phyloP scores from a whole-genome alignment of 192 early-diverging fungal species.

The Allomyces arbusculus region DNA sequence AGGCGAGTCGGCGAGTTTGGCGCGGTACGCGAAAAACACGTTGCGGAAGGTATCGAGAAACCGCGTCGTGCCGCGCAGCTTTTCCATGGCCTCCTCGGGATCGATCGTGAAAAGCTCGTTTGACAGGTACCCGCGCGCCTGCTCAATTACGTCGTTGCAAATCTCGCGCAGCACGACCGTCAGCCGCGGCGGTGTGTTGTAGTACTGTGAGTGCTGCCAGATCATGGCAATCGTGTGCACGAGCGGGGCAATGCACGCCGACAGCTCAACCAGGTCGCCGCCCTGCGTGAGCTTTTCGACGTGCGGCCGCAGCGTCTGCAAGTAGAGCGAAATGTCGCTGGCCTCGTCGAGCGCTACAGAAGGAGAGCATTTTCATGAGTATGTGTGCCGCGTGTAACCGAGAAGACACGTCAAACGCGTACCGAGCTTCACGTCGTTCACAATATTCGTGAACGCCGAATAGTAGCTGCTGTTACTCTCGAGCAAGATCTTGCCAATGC shows the following conservation, averaged over 20 bases:
- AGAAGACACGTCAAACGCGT: slow-evolving; percentile 7
- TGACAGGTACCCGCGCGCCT: slow-evolving; percentile 32
- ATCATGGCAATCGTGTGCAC: slow-evolving; percentile 30
- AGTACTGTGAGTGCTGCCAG: slow-evolving; percentile 32
- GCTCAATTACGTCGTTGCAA: slow-evolving; percentile 45
- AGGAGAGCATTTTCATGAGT: not conserved
- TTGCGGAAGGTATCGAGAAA: slow-evolving; percentile 30
- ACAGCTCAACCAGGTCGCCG: slow-evolving; percentile 31
- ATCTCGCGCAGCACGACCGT: slow-evolving; percentile 38
- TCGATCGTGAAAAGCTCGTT: slow-evolving; percentile 33
- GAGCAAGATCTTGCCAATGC: slow-evolving; percentile 29
- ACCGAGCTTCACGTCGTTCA: slow-evolving; percentile 42
- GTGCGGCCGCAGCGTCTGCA: slow-evolving; percentile 28
- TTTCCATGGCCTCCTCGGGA: slow-evolving; percentile 38
- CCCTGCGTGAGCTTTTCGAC: slow-evolving; percentile 24
- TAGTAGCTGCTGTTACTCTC: slow-evolving; percentile 43
- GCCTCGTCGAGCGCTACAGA: slow-evolving; percentile 37
- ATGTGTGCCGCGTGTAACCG: not conserved
- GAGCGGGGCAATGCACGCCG: slow-evolving; percentile 31
- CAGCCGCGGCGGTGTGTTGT: slow-evolving; percentile 36
- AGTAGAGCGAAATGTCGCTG: slow-evolving; percentile 30
- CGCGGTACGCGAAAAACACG: slow-evolving; percentile 26
- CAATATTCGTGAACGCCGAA: slow-evolving; percentile 40
- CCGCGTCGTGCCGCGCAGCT: slow-evolving; percentile 21
- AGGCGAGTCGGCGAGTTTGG: slow-evolving; percentile 14